A percentile compares a stretch with the other conserved stretches of the same genome.
Evolutionary conservation across 1,284 basidiomycete species (phyloP).

Genomic region (Sanghuangporus weigelae): DNA sequence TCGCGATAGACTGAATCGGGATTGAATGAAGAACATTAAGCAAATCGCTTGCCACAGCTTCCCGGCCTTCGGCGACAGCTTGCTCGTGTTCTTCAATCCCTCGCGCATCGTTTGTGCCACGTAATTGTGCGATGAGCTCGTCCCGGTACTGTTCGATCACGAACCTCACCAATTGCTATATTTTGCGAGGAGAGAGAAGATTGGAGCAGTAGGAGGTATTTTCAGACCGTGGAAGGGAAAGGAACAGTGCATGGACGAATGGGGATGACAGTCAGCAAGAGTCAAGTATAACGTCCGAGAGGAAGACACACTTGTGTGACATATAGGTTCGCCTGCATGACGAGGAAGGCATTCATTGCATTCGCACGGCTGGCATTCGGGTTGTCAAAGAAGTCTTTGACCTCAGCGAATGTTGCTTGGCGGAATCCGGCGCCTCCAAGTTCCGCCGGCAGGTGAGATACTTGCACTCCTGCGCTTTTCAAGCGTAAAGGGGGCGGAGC

Average conservation of each 20-base stretch:
- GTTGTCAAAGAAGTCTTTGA: conserved; percentile 85
- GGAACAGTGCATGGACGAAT: background rate
- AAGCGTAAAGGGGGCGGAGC: conserved; percentile 66
- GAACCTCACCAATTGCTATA: conserved; percentile 83
- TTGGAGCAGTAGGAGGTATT: conserved; percentile 1
- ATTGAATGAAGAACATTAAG: conserved; percentile 82
- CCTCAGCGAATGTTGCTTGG: conserved; percentile 77
- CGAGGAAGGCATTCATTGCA: conserved; percentile 80
- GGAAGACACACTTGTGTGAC: conserved; percentile 66
- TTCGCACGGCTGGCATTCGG: conserved; percentile 78
- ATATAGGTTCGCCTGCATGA: conserved; percentile 85
- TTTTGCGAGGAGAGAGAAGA: conserved; percentile 2
- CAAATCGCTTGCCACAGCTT: conserved; percentile 74
- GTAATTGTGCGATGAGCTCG: conserved; percentile 65
- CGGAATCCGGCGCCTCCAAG: conserved; percentile 65
- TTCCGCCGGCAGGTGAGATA: conserved; percentile 46
- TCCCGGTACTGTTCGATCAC: conserved; percentile 86
- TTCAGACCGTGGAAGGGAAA: conserved; percentile 9
- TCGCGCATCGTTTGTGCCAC: conserved; percentile 46
- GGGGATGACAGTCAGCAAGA: background rate
- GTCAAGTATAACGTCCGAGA: background rate
- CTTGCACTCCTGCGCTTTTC: conserved; percentile 43
- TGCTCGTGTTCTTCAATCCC: conserved; percentile 35
- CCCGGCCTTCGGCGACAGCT: conserved; percentile 62
- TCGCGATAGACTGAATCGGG: conserved; percentile 86